Conservation (phyloP, 1,284 basidiomycete species). For the Melampsora occidentalis region DNA sequence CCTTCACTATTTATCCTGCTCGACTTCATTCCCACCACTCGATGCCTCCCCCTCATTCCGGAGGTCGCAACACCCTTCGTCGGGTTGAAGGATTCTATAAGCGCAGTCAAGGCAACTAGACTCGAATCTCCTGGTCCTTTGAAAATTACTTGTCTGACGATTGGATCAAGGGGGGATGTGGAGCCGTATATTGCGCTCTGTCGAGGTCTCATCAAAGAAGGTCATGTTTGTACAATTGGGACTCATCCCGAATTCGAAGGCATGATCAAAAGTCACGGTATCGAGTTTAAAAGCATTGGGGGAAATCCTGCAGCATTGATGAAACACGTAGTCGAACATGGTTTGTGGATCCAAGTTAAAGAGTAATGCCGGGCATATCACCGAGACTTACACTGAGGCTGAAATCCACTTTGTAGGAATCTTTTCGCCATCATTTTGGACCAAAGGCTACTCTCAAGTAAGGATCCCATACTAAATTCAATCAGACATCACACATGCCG, state of each 20-base stretch:
- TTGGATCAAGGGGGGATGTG: constrained; percentile 61
- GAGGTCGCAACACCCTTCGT: too few relatives aligned
- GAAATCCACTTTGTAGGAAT: constrained; percentile 49
- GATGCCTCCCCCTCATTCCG: too few relatives aligned
- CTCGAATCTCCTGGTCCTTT: background rate
- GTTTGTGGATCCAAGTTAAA: constrained; percentile 49
- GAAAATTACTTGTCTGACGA: constrained; percentile 58
- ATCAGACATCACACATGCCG: background rate
- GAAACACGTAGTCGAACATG: constrained; percentile 50
- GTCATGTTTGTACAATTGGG: constrained; percentile 63
- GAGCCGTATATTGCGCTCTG: constrained; percentile 62
- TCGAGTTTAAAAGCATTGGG: constrained; percentile 49
- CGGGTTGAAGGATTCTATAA: too few relatives aligned
- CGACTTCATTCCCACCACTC: too few relatives aligned
- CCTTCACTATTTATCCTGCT: too few relatives aligned
- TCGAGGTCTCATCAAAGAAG: constrained; percentile 56
- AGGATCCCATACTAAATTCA: background rate
- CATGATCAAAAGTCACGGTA: constrained; percentile 58
- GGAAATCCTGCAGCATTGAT: constrained; percentile 50
- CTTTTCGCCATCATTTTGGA: constrained; percentile 50
- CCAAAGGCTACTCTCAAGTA: constrained; percentile 49
- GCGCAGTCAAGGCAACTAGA: background rate
- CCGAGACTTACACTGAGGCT: constrained; percentile 49
- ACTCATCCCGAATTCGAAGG: constrained; percentile 65
- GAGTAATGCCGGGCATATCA: constrained; percentile 41